Conservation (phyloP, 2,329 filamentous ascomycete species). For the Paracamarosporium sp. region DNA sequence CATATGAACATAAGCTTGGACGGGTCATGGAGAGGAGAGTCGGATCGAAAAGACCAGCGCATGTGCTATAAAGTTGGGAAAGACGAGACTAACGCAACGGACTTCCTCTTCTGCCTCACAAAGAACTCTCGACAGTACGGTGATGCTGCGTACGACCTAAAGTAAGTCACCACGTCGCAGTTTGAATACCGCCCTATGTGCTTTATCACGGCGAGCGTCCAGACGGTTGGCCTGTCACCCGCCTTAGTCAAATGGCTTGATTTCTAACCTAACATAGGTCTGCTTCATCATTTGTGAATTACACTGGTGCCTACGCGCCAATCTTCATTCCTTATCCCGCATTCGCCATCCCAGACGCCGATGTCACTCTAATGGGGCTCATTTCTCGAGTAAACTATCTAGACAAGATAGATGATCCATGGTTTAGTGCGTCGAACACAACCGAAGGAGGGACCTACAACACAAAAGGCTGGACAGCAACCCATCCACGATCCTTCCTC, state of each 20-base stretch:
- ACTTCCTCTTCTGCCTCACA: neutral
- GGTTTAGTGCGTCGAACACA: slow-evolving; percentile 13
- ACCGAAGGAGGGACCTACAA: neutral
- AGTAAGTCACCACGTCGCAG: neutral
- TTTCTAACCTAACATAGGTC: neutral
- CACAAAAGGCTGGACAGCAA: neutral
- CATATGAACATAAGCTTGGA: neutral
- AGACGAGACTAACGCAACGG: neutral
- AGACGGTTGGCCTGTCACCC: too few species aligned
- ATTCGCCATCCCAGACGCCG: slow-evolving; percentile 5
- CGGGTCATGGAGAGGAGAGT: neutral
- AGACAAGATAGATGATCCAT: slow-evolving; percentile 10
- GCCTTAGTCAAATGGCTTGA: neutral
- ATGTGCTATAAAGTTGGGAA: slow-evolving; percentile 11
- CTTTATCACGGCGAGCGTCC: too few species aligned
- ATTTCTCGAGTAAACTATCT: slow-evolving; percentile 9
- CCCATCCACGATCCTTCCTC: slow-evolving; percentile 13
- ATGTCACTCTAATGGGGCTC: slow-evolving; percentile 11
- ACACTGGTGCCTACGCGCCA: slow-evolving; percentile 1
- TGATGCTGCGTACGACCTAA: neutral
- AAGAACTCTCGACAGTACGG: neutral
- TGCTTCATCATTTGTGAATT: slow-evolving; percentile 3
- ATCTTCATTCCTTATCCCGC: slow-evolving; percentile 12
- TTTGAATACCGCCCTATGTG: neutral
- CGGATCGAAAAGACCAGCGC: neutral